Evolutionary conservation across 2,329 filamentous ascomycete species (phyloP).

Genomic region (Alternaria infectoria): DNA sequence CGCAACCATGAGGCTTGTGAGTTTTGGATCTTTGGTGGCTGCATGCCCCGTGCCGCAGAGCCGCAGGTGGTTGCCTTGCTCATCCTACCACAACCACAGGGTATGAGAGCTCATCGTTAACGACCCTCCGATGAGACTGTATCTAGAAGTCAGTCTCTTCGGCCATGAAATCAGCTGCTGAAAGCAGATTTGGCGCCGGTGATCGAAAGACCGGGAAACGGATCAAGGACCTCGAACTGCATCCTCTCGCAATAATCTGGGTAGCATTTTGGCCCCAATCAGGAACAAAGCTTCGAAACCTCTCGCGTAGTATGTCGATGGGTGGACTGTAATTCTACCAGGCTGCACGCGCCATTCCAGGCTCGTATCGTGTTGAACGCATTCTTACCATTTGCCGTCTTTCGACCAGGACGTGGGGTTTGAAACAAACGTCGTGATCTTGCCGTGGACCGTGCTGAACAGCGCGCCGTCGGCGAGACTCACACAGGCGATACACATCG

Average conservation of each 20-base stretch:
- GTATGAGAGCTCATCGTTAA: neutral
- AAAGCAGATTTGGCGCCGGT: neutral
- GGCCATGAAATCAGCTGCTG: too few relatives aligned
- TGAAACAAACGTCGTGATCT: neutral
- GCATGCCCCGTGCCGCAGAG: conserved; percentile 1
- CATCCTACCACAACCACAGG: neutral
- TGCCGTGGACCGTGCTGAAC: neutral
- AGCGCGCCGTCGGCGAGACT: neutral
- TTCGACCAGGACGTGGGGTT: neutral
- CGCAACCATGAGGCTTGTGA: neutral
- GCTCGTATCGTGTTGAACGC: neutral
- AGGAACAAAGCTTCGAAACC: neutral
- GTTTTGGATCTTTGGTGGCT: conserved; percentile 1
- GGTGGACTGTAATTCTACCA: neutral
- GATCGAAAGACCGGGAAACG: neutral
- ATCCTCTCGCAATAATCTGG: neutral
- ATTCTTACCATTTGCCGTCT: neutral
- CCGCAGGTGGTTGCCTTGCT: neutral
- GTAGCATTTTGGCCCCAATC: neutral
- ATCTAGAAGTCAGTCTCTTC: neutral
- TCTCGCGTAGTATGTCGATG: neutral
- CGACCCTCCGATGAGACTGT: neutral
- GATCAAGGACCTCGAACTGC: neutral
- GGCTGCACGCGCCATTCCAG: neutral
- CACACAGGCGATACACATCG: neutral